phyloP scores from a whole-genome alignment of 1,284 basidiomycete species.

The Wolfiporia cocos region DNA sequence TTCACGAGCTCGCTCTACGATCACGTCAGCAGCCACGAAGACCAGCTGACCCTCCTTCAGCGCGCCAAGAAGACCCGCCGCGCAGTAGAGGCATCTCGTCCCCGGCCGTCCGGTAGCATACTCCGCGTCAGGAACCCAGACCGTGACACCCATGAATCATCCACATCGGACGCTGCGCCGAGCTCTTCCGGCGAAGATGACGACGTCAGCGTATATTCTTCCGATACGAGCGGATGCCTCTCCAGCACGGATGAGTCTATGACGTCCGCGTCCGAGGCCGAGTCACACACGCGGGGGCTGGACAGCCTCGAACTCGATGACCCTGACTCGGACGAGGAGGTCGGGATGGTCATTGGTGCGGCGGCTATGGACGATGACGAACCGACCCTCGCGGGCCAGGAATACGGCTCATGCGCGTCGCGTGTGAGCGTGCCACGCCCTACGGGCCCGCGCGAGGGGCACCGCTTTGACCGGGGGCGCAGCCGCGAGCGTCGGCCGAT shows the following conservation, averaged over 20 bases:
- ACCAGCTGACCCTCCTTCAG: background rate
- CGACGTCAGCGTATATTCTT: conserved; percentile 21
- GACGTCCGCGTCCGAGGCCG: background rate
- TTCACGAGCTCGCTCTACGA: background rate
- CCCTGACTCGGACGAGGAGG: conserved; percentile 21
- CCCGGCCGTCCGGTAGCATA: background rate
- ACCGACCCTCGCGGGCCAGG: conserved; percentile 1
- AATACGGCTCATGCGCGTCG: conserved; percentile 3
- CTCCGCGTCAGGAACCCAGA: conserved; percentile 16
- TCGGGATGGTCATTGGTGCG: conserved; percentile 19
- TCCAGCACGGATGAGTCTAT: background rate
- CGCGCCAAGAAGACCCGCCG: background rate
- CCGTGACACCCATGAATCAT: background rate
- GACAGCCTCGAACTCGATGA: conserved; percentile 20
- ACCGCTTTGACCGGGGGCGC: background rate
- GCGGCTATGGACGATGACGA: conserved; percentile 10
- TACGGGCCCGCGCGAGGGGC: background rate
- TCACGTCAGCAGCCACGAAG: background rate
- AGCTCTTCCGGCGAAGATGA: conserved; percentile 15
- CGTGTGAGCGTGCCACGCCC: conserved; percentile 3
- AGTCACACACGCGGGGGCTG: conserved; percentile 1
- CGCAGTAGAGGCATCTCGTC: conserved; percentile 1
- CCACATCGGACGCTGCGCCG: too few species aligned
- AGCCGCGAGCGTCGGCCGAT: background rate
- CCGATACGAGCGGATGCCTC: conserved; percentile 6